phyloP scores from a whole-genome alignment of 345 rosid species.

The Trapa incisa region DNA sequence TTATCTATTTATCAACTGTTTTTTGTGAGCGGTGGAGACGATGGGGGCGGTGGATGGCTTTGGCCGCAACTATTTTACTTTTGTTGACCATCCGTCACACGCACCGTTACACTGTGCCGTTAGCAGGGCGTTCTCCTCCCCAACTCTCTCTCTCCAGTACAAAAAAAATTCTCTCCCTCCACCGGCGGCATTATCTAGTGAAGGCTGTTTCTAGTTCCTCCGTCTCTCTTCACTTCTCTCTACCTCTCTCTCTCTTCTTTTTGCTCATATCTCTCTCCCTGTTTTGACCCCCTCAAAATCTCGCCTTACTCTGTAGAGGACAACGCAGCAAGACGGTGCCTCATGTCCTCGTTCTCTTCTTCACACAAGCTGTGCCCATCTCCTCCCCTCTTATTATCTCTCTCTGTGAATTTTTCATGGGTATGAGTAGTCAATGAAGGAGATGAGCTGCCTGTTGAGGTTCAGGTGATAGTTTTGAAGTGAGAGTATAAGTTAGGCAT shows the following conservation, averaged over 20 bases:
- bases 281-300: not conserved
- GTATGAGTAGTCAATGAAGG: too few species aligned
- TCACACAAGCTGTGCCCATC: not conserved
- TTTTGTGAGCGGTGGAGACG: too few species aligned
- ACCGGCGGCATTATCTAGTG: slow-evolving; percentile 6
- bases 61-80: too few species aligned
- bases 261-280: not conserved
- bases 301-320: not conserved
- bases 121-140: slow-evolving; percentile 1
- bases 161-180: not conserved
- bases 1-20: too few species aligned
- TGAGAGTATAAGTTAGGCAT: not conserved
- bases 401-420: too few species aligned
- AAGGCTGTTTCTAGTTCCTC: not conserved
- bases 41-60: too few species aligned
- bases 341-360: not conserved
- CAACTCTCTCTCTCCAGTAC: not conserved
- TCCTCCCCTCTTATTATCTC: too few species aligned
- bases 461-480: too few species aligned
- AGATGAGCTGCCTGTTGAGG: too few species aligned
- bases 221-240: too few species aligned
- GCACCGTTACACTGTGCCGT: slow-evolving; percentile 2
- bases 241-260: not conserved
- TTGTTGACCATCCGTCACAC: not conserved
- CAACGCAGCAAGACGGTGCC: not conserved